Percentiles rank a stretch among this genome's conserved stretches.
phyloP scores from a whole-genome alignment of 2,329 filamentous ascomycete species.

The Furcasterigmium sp. region DNA sequence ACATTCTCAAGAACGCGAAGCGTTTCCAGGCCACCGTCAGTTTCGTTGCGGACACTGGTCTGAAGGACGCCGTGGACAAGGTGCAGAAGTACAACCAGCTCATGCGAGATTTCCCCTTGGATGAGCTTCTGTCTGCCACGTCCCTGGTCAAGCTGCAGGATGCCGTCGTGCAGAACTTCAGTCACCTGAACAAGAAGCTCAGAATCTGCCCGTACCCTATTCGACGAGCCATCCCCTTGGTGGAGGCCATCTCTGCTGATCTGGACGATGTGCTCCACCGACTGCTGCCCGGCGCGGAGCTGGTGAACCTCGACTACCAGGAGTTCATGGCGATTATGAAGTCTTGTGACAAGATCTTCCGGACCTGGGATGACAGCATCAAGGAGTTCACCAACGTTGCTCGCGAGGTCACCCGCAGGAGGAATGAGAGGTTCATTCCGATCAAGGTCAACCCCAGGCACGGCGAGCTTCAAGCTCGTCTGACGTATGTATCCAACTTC shows the following conservation, averaged over 20 bases:
- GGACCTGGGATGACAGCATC: constrained; percentile 88
- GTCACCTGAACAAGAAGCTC: constrained; percentile 95
- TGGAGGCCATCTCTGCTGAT: constrained; percentile 93
- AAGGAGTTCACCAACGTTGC: constrained; percentile 98
- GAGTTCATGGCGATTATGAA: constrained; percentile 86
- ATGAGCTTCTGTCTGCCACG: constrained; percentile 89
- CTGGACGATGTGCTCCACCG: constrained; percentile 82
- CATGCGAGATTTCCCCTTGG: constrained; percentile 95
- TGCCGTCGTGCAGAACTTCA: constrained; percentile 83
- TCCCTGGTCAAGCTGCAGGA: constrained; percentile 85
- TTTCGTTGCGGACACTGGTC: constrained; percentile 89
- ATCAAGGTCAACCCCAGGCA: constrained; percentile 93
- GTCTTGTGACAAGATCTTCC: constrained; percentile 79
- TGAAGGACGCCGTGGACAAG: constrained; percentile 93
- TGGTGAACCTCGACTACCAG: constrained; percentile 88
- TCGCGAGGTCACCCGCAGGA: constrained; percentile 85
- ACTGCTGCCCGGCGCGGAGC: constrained; percentile 75
- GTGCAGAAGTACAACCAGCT: constrained; percentile 99
- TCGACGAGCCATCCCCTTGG: constrained; percentile 82
- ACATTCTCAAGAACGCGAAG: constrained; percentile 94
- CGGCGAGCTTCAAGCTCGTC: constrained; percentile 78
- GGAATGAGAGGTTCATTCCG: constrained; percentile 97
- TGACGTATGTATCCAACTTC: constrained; percentile 93
- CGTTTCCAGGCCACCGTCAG: constrained; percentile 96
- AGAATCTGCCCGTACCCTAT: constrained; percentile 96